Evolutionary conservation across 2,329 filamentous ascomycete genomes (phyloP), one percentile per base, ranked within the genome.

Genomic region (Ceratocystis alfenasii): DNA sequence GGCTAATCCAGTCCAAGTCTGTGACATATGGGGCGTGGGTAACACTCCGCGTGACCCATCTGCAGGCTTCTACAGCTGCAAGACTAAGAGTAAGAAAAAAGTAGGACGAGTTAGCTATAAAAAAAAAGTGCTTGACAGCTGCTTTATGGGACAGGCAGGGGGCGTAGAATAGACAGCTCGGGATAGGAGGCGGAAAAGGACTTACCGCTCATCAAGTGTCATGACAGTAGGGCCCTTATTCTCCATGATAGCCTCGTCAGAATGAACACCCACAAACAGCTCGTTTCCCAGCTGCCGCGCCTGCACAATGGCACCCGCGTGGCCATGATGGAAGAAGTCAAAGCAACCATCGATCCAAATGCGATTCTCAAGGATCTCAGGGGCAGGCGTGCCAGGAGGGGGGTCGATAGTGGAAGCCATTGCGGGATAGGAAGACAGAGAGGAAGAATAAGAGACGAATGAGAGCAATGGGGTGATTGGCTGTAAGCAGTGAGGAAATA

Each of bases 311-410:
- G 94, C 94, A 68, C 94, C 94, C 4, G 94, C 94, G 79, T 99
- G 94, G 72, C 89, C 94, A 75, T 97, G 94, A 75, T 99, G 94
- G 78, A 92, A 95, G 77, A 99, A 99, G 79, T 99, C 94, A 78
- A 96, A 99, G 81, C 94, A 99, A 69, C 94, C 94, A 75, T 99
- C 94, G 30, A 99, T 89, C 95, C 95, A 99, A 72, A 99, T 89
- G 70, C 93, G 86, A 71, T 89, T 85, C 33, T 85, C 82, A 44
- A 83, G 76, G 7, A 85, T 76, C 74, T 82, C 79, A 45, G 80
- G 78, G 65, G 80, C 81, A 59, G 81, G 77, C 57, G 80, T 76
- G 67, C 80, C 80, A 1, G 76, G 75, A 7, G 76, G 76, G 59
- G 68, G 68, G 25, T 70, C 63, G 30, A 66, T 48, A 22, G 41